Conservation (phyloP, 1,139 yeast species). For the Pichia sp. region DNA sequence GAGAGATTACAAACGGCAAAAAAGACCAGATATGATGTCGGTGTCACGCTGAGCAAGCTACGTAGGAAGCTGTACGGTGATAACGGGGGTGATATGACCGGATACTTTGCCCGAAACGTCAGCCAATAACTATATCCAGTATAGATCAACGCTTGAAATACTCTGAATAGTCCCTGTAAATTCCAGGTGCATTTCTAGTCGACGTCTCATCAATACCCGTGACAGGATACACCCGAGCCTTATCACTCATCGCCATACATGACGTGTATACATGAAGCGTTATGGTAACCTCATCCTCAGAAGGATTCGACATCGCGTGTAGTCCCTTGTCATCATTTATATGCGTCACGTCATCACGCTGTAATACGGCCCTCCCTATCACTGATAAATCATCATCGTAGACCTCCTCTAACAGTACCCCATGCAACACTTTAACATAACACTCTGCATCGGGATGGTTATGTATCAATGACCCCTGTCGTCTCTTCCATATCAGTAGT, state of each 20-base stretch:
- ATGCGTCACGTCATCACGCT: too few species aligned
- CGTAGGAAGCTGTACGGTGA: constrained; percentile 25
- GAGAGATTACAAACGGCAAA: constrained; percentile 23
- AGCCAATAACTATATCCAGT: constrained; percentile 7
- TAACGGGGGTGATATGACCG: constrained; percentile 25
- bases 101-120: constrained; percentile 19
- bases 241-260: too few species aligned
- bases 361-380: background rate
- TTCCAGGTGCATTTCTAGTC: background rate
- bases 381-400: background rate
- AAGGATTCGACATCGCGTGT: constrained; percentile 52
- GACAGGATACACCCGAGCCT: too few species aligned
- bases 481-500: constrained; percentile 67
- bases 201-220: too few species aligned
- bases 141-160: too few species aligned
- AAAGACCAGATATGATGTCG: constrained; percentile 25
- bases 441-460: constrained; percentile 77
- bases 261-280: constrained; percentile 64
- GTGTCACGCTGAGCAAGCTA: constrained; percentile 24
- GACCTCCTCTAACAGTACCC: constrained; percentile 33
- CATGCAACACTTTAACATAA: constrained; percentile 58
- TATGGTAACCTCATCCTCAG: constrained; percentile 42
- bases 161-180: constrained; percentile 3
- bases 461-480: constrained; percentile 60
- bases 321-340: constrained; percentile 62